Conservation (phyloP, 2,329 filamentous ascomycete genomes). For the Lecanosticta acicola region DNA sequence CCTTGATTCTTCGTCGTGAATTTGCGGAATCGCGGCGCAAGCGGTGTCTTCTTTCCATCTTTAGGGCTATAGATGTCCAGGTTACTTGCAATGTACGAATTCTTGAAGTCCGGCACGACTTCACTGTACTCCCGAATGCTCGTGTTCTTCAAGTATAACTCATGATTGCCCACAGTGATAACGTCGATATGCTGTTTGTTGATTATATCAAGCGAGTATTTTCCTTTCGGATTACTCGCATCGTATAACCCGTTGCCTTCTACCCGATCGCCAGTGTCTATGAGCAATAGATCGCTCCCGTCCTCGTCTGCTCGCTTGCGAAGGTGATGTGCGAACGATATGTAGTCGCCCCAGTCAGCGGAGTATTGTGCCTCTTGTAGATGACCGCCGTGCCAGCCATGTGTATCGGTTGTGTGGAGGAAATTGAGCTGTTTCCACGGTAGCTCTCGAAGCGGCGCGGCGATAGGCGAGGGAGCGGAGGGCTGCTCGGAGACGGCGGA, state of each 20-base stretch:
- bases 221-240: slow-evolving; percentile 77
- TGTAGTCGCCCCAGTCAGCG: slow-evolving; percentile 96
- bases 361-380: slow-evolving; percentile 88
- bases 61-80: slow-evolving; percentile 76
- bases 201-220: slow-evolving; percentile 83
- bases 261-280: slow-evolving; percentile 89
- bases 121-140: slow-evolving; percentile 70
- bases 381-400: slow-evolving; percentile 94
- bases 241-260: slow-evolving; percentile 96
- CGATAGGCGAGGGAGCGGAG: slow-evolving; percentile 67
- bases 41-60: slow-evolving; percentile 64
- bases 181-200: slow-evolving; percentile 77
- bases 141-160: slow-evolving; percentile 78
- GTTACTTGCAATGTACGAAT: slow-evolving; percentile 83
- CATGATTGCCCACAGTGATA: slow-evolving; percentile 86
- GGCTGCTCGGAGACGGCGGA: slow-evolving; percentile 57
- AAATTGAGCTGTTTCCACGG: slow-evolving; percentile 92
- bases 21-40: slow-evolving; percentile 77
- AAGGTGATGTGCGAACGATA: slow-evolving; percentile 85
- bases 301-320: slow-evolving; percentile 69
- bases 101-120: slow-evolving; percentile 76
- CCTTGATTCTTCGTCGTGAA: slow-evolving; percentile 89
- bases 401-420: slow-evolving; percentile 88
- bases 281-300: slow-evolving; percentile 79
- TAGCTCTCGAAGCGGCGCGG: slow-evolving; percentile 75